These are phyloP conservation scores for Cladosporium oxysporum DNA, from an alignment of 2,329 filamentous ascomycete genomes.

Conservation along the genomic window DNA sequence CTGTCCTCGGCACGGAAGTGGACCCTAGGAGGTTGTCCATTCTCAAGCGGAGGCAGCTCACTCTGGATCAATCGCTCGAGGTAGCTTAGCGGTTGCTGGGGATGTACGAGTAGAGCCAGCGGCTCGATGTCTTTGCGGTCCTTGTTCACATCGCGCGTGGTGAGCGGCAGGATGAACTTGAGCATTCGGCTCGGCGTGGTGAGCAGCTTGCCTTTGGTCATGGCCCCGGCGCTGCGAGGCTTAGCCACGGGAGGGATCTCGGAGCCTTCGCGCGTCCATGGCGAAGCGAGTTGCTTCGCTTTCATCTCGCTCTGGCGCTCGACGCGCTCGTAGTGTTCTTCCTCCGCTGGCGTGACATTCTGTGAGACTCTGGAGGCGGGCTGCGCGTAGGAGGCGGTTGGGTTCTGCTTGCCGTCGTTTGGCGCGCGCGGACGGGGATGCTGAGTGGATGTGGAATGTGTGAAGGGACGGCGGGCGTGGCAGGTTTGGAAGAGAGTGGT, in stretches of 20 bases:
- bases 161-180: constrained; percentile 77
- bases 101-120: constrained; percentile 80
- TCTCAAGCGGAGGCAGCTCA: constrained; percentile 69
- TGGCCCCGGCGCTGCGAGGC: constrained; percentile 55
- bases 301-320: constrained; percentile 44
- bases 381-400: constrained; percentile 36
- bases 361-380: constrained; percentile 29
- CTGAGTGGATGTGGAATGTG: neutral
- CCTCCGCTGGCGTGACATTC: constrained; percentile 43
- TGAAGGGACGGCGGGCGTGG: neutral
- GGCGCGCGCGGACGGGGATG: constrained; percentile 18
- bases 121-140: constrained; percentile 76
- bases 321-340: constrained; percentile 46
- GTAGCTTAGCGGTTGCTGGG: constrained; percentile 88
- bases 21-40: constrained; percentile 68
- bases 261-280: constrained; percentile 66
- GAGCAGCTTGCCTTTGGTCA: constrained; percentile 74
- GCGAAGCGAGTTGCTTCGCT: constrained; percentile 60
- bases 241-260: constrained; percentile 58
- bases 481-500: neutral
- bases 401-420: constrained; percentile 15
- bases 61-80: constrained; percentile 86
- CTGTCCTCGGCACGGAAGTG: constrained; percentile 79
- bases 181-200: constrained; percentile 79
- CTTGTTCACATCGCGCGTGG: constrained; percentile 59